Evolutionary conservation across 169 alveolate genomes (phyloP), one percentile per base, ranked within the genome.

Genomic region (Eimeria tenella): DNA sequence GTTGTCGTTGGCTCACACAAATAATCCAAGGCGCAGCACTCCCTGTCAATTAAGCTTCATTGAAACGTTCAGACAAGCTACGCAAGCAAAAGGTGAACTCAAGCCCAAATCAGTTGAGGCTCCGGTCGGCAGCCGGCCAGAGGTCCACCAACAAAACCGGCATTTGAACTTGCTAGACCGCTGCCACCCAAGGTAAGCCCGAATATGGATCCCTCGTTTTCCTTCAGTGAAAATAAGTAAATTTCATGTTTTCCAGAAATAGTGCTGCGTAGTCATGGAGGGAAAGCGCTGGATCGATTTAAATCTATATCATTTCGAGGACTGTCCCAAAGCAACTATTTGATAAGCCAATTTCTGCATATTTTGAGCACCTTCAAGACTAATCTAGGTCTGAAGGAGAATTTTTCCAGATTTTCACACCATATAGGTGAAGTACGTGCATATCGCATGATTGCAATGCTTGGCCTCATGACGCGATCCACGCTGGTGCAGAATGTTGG

Each of bases 121-220:
- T 31, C 53, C 55, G 56, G 77, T 71, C 81, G 42, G 53, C 53
- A 53, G 81, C 81, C 81, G 23, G 56, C 81, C 21, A 71, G 42
- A 71, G 81, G 81, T 71, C 81, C 81, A 71, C 81, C 15, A 10
- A 3, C 10, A 31, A 55, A 25, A 71, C 81, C 81, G 81, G 81
- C 4, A 71, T 31, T 31, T 31, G 4, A 31, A 31, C 42, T 31
- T 31, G 42, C 42, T 31, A 31, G 42, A 31, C 42, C 42, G 42
- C 42, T 31, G 4, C 2, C 42, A 31, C 42, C 42, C 42, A 31
- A 31, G 42, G 42, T 31, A 31, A 31, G 42, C 42, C 42, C 42
- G 0, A 31, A 31, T 0, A 31, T 31, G 42, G 42, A 31, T 31
- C 42, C 42, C 42, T 31, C 42, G 42, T 71, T 31, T 19, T 13